Base-by-base conservation (phyloP, 2,329 filamentous ascomycete species). In the Pseudogymnoascus sp. region DNA sequence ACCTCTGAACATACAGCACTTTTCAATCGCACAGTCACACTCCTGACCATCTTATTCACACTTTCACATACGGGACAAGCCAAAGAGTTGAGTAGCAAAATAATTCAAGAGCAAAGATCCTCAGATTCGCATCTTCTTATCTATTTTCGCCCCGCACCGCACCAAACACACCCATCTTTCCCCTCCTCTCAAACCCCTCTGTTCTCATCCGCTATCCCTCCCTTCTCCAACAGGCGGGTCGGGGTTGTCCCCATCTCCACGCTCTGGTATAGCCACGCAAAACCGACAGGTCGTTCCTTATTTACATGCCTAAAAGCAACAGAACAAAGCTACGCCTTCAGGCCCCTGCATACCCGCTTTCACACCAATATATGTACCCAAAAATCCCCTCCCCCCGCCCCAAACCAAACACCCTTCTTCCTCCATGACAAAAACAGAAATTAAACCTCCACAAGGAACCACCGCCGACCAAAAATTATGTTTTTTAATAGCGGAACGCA, bases 261-360 rank as follows among this genome's bases (percentile, higher is more conserved):
- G 26, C 26, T 31, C 24, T 16, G 26, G 26, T 53, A 50, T 11
- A 50, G 21, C 19, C 44, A 29, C 24, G 13, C 7, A 16, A 16
- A 24, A 44, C 40, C 44, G 29, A 24, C 14, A 53, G 47, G 47
- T 53, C 47, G 24, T 53, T 53, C 47, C 47, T 29, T 53, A 53
- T 53, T 31, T 53, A 53, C 47, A 53, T 53, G 47, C 47, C 47
- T 53, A 53, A 53, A 31, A 53, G 47, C 47, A 53, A 24, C 16
- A 16, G 4, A n/a, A 53, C 44, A 31, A 29, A 53, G 24, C 44
- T 53, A 53, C 24, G 24, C 44, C 44, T 53, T 31, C 10, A 11
- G 7, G 24, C 14, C 7, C 44, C 24, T 11, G 6, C 13, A 29
- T 21, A 29, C 44, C 14, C 14, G 3, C n/a, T 29, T 29, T 14